Evolutionary conservation across 306 rosid genomes (phyloP), one percentile per base, ranked within the genome.

Genomic region (Quercus variabilis): DNA sequence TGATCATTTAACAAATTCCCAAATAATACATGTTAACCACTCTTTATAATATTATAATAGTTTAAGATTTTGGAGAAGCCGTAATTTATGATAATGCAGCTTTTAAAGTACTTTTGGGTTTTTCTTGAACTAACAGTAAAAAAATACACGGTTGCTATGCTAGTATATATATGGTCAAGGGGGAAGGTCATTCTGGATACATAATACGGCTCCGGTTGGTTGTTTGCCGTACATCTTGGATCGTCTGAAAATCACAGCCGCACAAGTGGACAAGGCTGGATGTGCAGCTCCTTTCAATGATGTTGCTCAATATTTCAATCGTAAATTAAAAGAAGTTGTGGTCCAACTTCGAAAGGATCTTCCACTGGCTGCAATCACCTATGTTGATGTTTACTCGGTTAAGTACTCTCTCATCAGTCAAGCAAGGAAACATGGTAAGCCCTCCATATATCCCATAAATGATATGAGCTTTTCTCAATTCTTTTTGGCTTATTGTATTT

Each of bases 191-290:
- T 89, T 91, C 71, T 93, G 92, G 98, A 84, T 89, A 75, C 96
- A 93, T 75, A 91, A 88, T 78, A 91, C 94, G 5, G 97, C 96
- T 18, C 96, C 96, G 19, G 63, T 91, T 10, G 94, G 97, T 6
- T 93, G 92, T 64, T 75, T 88, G 21, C 85, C 90, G 6, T 81
- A 78, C 17, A 4, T 81, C 33, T 73, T 85, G 83, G 88, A 62
- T 57, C 80, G 88, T 1, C 71, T 73, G 65, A 41, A 64, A 1
- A 30, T 81, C 25, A 80, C 69, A 1, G 25, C 74, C 3, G 83
- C 89, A 73, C 85, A 88, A 83, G n/a, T 84, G 21, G 92, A 93
- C 68, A 78, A 74, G 69, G 83, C 82, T 28, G 97, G 98, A 57
- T 93, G 98, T 82, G 86, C 81, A 31, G 76, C 3, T 33, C 89